Evolutionary conservation across 2,329 filamentous ascomycete genomes (phyloP).

Genomic region (Pseudogymnoascus sp.): DNA sequence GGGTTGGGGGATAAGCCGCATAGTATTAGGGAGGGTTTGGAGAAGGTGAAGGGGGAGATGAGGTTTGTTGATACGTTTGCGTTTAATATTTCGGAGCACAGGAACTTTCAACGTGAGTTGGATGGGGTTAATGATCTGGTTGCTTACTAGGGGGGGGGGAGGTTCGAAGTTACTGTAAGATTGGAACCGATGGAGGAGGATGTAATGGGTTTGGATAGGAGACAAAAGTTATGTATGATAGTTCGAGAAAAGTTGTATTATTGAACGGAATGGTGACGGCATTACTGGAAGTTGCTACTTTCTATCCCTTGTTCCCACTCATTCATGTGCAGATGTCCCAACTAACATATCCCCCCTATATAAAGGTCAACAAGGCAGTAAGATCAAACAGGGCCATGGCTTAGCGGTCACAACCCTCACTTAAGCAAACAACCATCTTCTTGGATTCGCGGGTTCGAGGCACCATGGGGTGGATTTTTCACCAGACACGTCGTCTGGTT

Average conservation of each 20-base stretch:
- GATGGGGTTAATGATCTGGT: conserved; percentile 60
- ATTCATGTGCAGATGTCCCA: neutral
- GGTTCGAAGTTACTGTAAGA: no score
- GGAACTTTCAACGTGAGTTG: conserved; percentile 66
- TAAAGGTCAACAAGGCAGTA: neutral
- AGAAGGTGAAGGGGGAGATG: conserved; percentile 50
- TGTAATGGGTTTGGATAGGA: neutral
- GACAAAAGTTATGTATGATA: neutral
- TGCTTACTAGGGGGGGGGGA: conserved; percentile 49
- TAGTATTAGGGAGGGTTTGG: conserved; percentile 48
- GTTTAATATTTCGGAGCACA: conserved; percentile 62
- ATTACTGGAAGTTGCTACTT: neutral
- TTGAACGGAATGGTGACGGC: neutral
- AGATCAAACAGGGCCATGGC: neutral
- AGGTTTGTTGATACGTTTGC: conserved; percentile 67
- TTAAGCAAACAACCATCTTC: conserved; percentile 2
- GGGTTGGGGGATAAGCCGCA: conserved; percentile 39
- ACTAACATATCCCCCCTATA: neutral
- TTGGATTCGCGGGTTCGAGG: neutral
- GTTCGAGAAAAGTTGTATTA: neutral
- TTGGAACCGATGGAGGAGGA: neutral
- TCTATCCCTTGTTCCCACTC: neutral
- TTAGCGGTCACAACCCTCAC: neutral
- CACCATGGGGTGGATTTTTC: conserved; percentile 1
- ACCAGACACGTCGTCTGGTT: neutral